Percentiles rank a stretch among this genome's conserved stretches.
These are phyloP conservation scores for Bipolaris sorokiniana DNA, from an alignment of 2,329 filamentous ascomycete genomes.

Conservation along the genomic window DNA sequence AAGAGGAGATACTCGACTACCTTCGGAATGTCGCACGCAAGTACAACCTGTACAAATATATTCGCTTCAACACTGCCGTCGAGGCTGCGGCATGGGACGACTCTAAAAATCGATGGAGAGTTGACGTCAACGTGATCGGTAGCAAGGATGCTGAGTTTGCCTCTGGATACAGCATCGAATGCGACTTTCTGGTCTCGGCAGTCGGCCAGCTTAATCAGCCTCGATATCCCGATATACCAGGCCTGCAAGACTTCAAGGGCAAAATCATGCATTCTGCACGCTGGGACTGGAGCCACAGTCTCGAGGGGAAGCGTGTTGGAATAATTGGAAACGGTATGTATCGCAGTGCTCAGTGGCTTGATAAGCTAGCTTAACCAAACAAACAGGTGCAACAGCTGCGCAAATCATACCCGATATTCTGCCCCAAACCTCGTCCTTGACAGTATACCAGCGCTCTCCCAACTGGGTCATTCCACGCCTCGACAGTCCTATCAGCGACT, in stretches of 20 bases:
- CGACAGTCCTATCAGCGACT: conserved; percentile 55
- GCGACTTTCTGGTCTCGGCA: conserved; percentile 63
- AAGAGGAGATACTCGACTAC: conserved; percentile 66
- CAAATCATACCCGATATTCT: conserved; percentile 66
- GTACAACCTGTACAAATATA: conserved; percentile 61
- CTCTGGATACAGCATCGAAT: conserved; percentile 59
- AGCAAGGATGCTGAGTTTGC: conserved; percentile 63
- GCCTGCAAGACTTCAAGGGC: conserved; percentile 57
- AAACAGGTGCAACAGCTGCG: conserved; percentile 56
- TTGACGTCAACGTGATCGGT: conserved; percentile 55
- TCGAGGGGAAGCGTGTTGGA: conserved; percentile 62
- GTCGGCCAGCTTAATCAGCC: conserved; percentile 66
- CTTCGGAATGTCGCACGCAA: conserved; percentile 60
- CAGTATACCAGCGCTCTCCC: conserved; percentile 63
- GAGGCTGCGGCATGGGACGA: conserved; percentile 63
- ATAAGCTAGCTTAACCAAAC: too few species aligned
- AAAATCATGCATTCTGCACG: conserved; percentile 63
- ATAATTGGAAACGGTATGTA: conserved; percentile 62
- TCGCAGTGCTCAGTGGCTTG: too few species aligned
- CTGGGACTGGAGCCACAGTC: conserved; percentile 66
- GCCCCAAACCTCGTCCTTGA: conserved; percentile 57
- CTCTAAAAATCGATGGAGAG: conserved; percentile 57
- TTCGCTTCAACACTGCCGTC: conserved; percentile 63
- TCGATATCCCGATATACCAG: conserved; percentile 56
- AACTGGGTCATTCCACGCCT: conserved; percentile 65